Conservation (phyloP, 148 eudicot species). For the Selenicereus undatus region DNA sequence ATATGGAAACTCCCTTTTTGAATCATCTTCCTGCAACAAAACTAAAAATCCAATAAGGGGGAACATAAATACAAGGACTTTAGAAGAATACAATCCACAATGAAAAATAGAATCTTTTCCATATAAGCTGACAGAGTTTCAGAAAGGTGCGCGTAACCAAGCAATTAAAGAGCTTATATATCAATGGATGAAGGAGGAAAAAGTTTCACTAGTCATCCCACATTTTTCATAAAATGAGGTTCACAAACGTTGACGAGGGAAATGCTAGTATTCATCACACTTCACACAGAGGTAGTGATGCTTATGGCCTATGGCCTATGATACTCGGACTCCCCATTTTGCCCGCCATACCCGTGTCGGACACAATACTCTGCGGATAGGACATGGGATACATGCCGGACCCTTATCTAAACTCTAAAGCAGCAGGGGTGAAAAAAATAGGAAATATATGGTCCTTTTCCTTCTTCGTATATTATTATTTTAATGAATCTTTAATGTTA, state of each 20-base stretch:
- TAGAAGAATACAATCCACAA: background rate
- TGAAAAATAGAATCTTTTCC: background rate
- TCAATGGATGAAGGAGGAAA: background rate
- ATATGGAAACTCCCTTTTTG: conserved; percentile 41
- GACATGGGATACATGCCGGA: too few relatives aligned
- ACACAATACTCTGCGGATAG: too few relatives aligned
- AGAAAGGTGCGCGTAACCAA: background rate
- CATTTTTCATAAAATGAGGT: background rate
- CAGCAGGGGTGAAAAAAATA: too few relatives aligned
- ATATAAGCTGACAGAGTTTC: background rate
- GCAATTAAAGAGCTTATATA: background rate
- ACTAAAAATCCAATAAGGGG: conserved; percentile 25
- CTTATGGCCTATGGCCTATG: too few relatives aligned
- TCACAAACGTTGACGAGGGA: background rate
- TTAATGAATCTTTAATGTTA: too few relatives aligned
- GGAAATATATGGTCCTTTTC: too few relatives aligned
- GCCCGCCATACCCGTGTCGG: too few relatives aligned
- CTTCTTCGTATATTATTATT: too few relatives aligned
- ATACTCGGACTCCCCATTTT: too few relatives aligned
- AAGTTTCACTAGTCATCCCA: background rate
- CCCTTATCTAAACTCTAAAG: too few relatives aligned
- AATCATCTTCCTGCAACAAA: conserved; percentile 54
- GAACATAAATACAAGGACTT: conserved; percentile 13
- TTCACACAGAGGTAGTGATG: background rate
- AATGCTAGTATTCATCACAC: background rate